These are phyloP conservation scores for Biscogniauxia sp. DNA, from an alignment of 2,329 filamentous ascomycete species.

Conservation along the genomic window DNA sequence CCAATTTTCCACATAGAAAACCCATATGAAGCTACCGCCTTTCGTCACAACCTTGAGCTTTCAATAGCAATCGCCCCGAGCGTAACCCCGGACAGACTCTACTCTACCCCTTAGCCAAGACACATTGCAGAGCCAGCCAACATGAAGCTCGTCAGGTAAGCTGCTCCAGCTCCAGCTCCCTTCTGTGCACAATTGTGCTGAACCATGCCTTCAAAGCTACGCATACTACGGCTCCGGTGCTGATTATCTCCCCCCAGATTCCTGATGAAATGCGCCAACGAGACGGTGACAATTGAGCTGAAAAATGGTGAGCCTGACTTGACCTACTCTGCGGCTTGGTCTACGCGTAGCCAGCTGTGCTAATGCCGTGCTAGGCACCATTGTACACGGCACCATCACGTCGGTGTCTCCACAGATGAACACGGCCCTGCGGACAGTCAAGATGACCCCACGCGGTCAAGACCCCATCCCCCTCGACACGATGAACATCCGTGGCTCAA, in stretches of 20 bases:
- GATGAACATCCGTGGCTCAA: conserved; percentile 95
- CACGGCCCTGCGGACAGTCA: conserved; percentile 89
- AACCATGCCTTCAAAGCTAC: conserved; percentile 37
- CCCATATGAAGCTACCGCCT: background rate
- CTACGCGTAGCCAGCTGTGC: background rate
- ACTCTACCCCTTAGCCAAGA: background rate
- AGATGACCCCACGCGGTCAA: conserved; percentile 89
- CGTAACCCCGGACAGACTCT: background rate
- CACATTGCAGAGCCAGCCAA: conserved; percentile 38
- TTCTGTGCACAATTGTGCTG: conserved; percentile 44
- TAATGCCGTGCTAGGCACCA: conserved; percentile 65
- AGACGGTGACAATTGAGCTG: conserved; percentile 96
- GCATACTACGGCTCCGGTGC: conserved; percentile 30
- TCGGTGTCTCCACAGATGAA: conserved; percentile 99
- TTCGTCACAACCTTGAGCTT: background rate
- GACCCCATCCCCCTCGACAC: conserved; percentile 86
- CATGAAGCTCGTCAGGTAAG: conserved; percentile 98
- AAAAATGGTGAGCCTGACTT: conserved; percentile 74
- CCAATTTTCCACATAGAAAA: background rate
- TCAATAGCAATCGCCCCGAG: background rate
- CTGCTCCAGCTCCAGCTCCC: conserved; percentile 23
- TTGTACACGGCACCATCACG: conserved; percentile 94
- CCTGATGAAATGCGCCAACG: conserved; percentile 98
- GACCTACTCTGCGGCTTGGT: background rate
- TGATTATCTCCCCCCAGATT: conserved; percentile 62